phyloP scores from a whole-genome alignment of 2,329 filamentous ascomycete genomes.

The Plectosphaerella plurivora region DNA sequence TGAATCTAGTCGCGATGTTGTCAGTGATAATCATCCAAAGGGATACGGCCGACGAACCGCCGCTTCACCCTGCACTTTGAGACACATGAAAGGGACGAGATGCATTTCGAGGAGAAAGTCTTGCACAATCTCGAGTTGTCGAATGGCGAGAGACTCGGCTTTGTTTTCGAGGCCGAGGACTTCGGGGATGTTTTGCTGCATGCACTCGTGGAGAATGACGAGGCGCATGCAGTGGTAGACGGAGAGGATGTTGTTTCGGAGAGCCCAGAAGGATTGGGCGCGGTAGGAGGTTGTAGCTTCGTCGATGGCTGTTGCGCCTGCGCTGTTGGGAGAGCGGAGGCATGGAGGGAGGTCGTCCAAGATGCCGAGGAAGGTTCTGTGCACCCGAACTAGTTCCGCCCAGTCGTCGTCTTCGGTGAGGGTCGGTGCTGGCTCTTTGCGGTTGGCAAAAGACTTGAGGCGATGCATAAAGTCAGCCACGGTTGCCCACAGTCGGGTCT shows the following conservation, averaged over 20 bases:
- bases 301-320: neutral
- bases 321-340: neutral
- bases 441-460: neutral
- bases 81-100: neutral
- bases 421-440: neutral
- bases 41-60: neutral
- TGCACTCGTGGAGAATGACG: neutral
- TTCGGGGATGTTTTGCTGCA: neutral
- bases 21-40: neutral
- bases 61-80: slow-evolving; percentile 1
- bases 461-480: neutral
- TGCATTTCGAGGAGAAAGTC: neutral
- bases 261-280: neutral
- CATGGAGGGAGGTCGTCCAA: slow-evolving; percentile 1
- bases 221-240: slow-evolving; percentile 1
- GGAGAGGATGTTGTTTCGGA: neutral
- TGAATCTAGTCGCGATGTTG: neutral
- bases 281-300: neutral
- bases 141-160: neutral
- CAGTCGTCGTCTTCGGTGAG: neutral
- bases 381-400: neutral
- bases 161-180: neutral
- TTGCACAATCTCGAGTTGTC: neutral
- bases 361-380: neutral
- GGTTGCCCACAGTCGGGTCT: slow-evolving; percentile 21